Evolutionary conservation across 2,329 filamentous ascomycete species (phyloP), one percentile per base, ranked within the genome.

Genomic region (Penicillium paneum): DNA sequence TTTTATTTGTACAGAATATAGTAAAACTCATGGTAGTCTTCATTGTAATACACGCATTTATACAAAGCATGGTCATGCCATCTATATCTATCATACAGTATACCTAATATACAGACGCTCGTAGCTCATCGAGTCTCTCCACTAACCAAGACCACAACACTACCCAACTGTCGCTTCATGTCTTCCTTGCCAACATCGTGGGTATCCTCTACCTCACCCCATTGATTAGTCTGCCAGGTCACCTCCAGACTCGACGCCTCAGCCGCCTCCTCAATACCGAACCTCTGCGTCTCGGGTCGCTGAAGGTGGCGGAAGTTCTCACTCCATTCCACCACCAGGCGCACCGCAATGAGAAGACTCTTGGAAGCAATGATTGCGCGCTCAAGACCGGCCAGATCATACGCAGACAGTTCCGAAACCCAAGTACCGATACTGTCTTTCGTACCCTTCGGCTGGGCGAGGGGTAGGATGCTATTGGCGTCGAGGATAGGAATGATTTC

Each of bases 171-270:
- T 66, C 93, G 82, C 69, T 85, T 83, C 61, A 97, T 64, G 73
- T 99, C 94, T 74, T 96, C 93, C 73, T 87, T 89, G 66, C 96
- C 89, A 1, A 99, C 94, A 78, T 99, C 94, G 75, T 99, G 94
- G 28, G 92, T 96, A 74, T 99, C 92, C 72, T 99, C 94, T 0
- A 99, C 94, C 78, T 96, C 92, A 8, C 94, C 94, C 93, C 94
- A 97, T 74, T 89, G 86, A 28, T 83, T 78, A 1, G 87, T 95
- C 81, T 99, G 94, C 87, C 91, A 97, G 60, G 84, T 81, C 15
- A 96, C 90, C 78, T 99, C 94, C 39, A 95, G 72, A 65, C 83
- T 96, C 6, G 88, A 86, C 13, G 88, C 87, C 65, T 82, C 79
- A 0, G 90, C 86, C 0, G 92, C 93, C 70, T 96, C 86, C 66